These are phyloP conservation scores for Hirschfeldia incana DNA, from an alignment of 345 rosid species.

Conservation along the genomic window DNA sequence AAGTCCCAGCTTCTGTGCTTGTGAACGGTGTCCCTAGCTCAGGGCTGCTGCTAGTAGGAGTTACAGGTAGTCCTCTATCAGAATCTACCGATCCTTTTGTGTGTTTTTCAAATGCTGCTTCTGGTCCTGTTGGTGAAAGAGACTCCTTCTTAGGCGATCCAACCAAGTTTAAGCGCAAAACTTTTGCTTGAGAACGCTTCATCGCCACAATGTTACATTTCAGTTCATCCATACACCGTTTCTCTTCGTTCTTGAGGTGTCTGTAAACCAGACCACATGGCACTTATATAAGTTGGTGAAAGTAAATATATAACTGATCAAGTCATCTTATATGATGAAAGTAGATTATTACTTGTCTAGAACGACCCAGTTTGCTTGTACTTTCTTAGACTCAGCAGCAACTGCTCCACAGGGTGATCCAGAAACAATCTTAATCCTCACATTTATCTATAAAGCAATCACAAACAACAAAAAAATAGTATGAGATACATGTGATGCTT, in stretches of 20 bases:
- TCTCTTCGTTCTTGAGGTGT: conserved; percentile 86
- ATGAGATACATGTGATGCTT: neutral
- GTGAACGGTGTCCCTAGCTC: conserved; percentile 97
- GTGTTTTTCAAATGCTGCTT: conserved; percentile 52
- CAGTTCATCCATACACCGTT: conserved; percentile 84
- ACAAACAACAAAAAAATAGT: conserved; percentile 2
- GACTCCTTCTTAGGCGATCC: conserved; percentile 55
- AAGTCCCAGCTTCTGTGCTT: conserved; percentile 89
- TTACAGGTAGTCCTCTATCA: conserved; percentile 70
- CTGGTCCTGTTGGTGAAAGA: conserved; percentile 43
- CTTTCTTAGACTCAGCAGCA: conserved; percentile 87
- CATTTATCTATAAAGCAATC: conserved; percentile 60
- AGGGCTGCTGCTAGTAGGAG: conserved; percentile 92
- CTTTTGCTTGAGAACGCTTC: conserved; percentile 89
- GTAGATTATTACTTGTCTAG: conserved; percentile 75
- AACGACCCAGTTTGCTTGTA: conserved; percentile 90
- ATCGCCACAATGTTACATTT: conserved; percentile 96
- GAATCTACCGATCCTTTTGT: conserved; percentile 49
- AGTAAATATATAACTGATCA: neutral
- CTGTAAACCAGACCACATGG: conserved; percentile 43
- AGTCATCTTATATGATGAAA: neutral
- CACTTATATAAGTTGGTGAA: conserved; percentile 4
- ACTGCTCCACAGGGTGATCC: conserved; percentile 91
- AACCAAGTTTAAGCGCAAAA: conserved; percentile 89
- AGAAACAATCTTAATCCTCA: conserved; percentile 89